Percentiles rank a stretch among this genome's conserved stretches.
phyloP scores from a whole-genome alignment of 2,329 filamentous ascomycete species.

The Aspergillus quadrilineatus region DNA sequence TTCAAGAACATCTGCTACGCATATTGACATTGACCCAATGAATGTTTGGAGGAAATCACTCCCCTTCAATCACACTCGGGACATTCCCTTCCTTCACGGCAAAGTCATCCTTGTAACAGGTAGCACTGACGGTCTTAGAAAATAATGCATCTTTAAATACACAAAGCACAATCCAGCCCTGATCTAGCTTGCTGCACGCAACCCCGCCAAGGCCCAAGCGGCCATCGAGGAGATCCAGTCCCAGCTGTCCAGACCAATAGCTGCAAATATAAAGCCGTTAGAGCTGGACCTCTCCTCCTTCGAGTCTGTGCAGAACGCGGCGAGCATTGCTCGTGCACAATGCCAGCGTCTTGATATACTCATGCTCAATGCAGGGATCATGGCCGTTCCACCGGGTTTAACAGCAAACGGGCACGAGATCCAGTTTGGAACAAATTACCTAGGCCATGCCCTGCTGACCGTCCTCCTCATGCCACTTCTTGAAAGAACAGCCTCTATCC shows the following conservation, averaged over 20 bases:
- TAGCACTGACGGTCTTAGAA: slow-evolving; percentile 51
- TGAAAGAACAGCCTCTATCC: neutral
- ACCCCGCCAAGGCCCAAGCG: slow-evolving; percentile 37
- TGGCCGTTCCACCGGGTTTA: neutral
- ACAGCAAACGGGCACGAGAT: neutral
- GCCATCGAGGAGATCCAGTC: neutral
- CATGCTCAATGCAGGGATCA: slow-evolving; percentile 4
- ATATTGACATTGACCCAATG: neutral
- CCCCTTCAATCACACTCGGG: slow-evolving; percentile 26
- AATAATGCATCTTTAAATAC: slow-evolving; percentile 46
- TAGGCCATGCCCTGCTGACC: neutral
- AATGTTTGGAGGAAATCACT: neutral
- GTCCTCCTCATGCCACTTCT: neutral
- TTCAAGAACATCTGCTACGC: too few relatives aligned
- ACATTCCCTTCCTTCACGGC: slow-evolving; percentile 39
- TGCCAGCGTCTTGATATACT: neutral
- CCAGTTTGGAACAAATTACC: slow-evolving; percentile 3
- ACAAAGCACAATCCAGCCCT: slow-evolving; percentile 44
- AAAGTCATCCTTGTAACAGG: slow-evolving; percentile 25
- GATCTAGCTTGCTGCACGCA: slow-evolving; percentile 51
- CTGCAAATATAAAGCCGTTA: neutral
- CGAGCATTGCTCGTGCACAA: neutral
- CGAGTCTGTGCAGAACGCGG: neutral
- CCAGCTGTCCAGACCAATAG: neutral
- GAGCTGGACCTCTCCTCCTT: neutral